Evolutionary conservation across 441 rosid species (phyloP).

Genomic region (Gossypium armourianum): DNA sequence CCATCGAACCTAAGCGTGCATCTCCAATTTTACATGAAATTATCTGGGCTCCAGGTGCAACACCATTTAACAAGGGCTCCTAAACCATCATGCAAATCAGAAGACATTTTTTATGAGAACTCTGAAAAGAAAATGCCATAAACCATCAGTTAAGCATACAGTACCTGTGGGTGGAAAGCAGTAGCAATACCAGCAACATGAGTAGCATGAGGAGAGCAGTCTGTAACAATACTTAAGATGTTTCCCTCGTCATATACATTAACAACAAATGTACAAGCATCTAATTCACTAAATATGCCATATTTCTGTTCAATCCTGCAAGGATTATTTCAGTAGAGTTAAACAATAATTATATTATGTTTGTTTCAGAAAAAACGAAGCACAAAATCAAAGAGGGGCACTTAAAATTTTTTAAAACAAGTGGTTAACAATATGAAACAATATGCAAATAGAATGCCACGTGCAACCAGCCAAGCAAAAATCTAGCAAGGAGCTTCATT

Average conservation of each 20-base stretch:
- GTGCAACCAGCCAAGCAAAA: background rate
- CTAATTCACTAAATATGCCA: slow-evolving; percentile 84
- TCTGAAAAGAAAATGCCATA: slow-evolving; percentile 17
- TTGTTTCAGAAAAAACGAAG: background rate
- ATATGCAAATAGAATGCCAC: background rate
- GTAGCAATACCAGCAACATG: slow-evolving; percentile 98
- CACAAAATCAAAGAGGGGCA: background rate
- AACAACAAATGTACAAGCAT: slow-evolving; percentile 76
- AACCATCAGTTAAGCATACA: slow-evolving; percentile 11
- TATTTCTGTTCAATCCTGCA: slow-evolving; percentile 77
- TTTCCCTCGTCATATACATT: slow-evolving; percentile 79
- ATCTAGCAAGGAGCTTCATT: background rate
- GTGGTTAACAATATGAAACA: slow-evolving; percentile 2
- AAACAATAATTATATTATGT: slow-evolving; percentile 5
- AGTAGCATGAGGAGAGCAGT: slow-evolving; percentile 88
- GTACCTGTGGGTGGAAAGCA: slow-evolving; percentile 87
- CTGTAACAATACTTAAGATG: slow-evolving; percentile 75
- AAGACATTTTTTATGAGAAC: slow-evolving; percentile 11
- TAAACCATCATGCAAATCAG: slow-evolving; percentile 25
- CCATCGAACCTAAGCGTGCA: slow-evolving; percentile 89
- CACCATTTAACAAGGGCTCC: slow-evolving; percentile 86
- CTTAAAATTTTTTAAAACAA: background rate
- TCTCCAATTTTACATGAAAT: slow-evolving; percentile 98
- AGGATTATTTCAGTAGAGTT: slow-evolving; percentile 15
- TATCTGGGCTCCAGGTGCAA: slow-evolving; percentile 95